Evolutionary conservation across 495 filamentous ascomycete species (phyloP).

Genomic region (Hypoxylon fuscum): DNA sequence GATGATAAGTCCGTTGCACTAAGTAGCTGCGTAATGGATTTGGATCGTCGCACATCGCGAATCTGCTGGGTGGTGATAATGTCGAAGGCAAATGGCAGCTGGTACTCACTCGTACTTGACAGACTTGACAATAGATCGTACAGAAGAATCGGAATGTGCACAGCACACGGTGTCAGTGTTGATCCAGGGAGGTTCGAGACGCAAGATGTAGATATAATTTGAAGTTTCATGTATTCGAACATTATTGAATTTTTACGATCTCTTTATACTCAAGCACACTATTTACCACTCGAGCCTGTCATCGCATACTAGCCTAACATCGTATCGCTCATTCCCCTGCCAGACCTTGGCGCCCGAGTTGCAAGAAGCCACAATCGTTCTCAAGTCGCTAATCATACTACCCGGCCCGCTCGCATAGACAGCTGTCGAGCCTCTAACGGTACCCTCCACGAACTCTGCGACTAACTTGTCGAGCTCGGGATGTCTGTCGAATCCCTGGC

Average conservation of each 20-base stretch:
- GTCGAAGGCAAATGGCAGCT: conserved; percentile 1
- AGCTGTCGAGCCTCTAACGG: conserved; percentile 56
- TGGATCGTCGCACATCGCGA: conserved; percentile 23
- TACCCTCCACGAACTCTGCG: conserved; percentile 47
- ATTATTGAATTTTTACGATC: conserved; percentile 14
- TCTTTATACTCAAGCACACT: background rate
- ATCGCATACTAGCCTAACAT: conserved; percentile 68
- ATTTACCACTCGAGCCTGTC: conserved; percentile 56
- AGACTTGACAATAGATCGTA: conserved; percentile 17
- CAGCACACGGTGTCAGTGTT: conserved; percentile 2
- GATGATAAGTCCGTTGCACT: background rate
- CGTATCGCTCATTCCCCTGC: conserved; percentile 62
- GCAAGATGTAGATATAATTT: conserved; percentile 14
- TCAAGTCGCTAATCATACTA: conserved; percentile 65
- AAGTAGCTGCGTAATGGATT: conserved; percentile 24
- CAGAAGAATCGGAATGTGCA: conserved; percentile 21
- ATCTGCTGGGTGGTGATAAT: conserved; percentile 21
- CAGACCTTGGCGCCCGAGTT: conserved; percentile 62
- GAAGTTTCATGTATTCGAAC: conserved; percentile 1
- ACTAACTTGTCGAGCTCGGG: conserved; percentile 50
- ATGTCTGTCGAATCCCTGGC: conserved; percentile 37
- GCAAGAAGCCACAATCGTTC: conserved; percentile 60
- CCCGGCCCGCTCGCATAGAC: conserved; percentile 71
- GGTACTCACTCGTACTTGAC: conserved; percentile 26
- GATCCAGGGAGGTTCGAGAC: conserved; percentile 23